These are phyloP conservation scores for Juglanconis juglandina DNA, from an alignment of 2,329 filamentous ascomycete genomes.

Conservation along the genomic window DNA sequence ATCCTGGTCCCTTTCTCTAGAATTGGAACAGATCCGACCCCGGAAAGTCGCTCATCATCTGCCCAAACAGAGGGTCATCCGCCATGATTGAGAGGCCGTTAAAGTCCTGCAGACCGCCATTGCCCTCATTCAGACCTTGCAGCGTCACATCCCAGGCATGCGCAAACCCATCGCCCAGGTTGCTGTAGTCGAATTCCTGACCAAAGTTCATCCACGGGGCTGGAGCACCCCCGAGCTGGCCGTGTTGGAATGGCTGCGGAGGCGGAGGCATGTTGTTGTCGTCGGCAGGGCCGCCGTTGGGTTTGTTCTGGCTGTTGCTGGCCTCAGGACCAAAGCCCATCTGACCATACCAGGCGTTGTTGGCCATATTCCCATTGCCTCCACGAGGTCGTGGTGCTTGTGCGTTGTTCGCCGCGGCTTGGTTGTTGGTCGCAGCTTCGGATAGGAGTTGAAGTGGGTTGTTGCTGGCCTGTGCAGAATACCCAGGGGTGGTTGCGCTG, in stretches of 20 bases:
- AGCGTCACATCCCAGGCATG: slow-evolving; percentile 43
- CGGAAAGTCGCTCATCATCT: slow-evolving; percentile 7
- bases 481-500: slow-evolving; percentile 22
- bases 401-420: slow-evolving; percentile 21
- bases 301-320: slow-evolving; percentile 8
- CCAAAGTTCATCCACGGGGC: slow-evolving; percentile 31
- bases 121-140: slow-evolving; percentile 31
- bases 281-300: not conserved
- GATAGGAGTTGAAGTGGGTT: slow-evolving; percentile 56
- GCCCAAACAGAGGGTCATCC: slow-evolving; percentile 19
- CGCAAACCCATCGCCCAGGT: slow-evolving; percentile 37
- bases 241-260: slow-evolving; percentile 19
- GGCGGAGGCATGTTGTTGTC: slow-evolving; percentile 16
- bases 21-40: slow-evolving; percentile 12
- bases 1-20: not conserved
- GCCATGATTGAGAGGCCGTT: slow-evolving; percentile 10
- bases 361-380: slow-evolving; percentile 10
- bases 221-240: slow-evolving; percentile 10
- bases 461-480: slow-evolving; percentile 35
- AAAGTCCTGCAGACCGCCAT: slow-evolving; percentile 17
- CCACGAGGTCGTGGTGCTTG: not conserved
- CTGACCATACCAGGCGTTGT: slow-evolving; percentile 4
- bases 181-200: slow-evolving; percentile 33
- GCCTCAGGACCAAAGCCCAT: not conserved
- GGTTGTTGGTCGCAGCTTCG: slow-evolving; percentile 51